phyloP scores from a whole-genome alignment of 305 asterid species.

The Striga hermonthica region DNA sequence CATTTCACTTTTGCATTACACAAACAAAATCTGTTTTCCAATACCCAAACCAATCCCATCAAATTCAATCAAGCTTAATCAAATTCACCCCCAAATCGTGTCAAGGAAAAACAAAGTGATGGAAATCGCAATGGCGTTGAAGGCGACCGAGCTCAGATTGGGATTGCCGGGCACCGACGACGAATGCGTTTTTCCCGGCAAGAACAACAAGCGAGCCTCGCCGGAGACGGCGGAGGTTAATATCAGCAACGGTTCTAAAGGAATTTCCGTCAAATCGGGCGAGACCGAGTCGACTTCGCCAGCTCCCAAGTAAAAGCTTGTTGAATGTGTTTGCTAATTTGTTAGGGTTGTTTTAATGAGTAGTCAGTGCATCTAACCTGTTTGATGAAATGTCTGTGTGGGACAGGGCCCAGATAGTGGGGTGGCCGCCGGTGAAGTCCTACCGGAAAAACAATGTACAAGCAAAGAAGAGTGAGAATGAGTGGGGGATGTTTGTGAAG shows the following conservation, averaged over 20 bases:
- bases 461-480: conserved; percentile 34
- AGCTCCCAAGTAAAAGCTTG: conserved; percentile 65
- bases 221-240: conserved; percentile 42
- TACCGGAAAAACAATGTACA: conserved; percentile 53
- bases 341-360: neutral
- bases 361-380: conserved; percentile 14
- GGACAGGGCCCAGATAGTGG: conserved; percentile 58
- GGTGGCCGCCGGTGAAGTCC: conserved; percentile 76
- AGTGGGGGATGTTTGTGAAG: conserved; percentile 52
- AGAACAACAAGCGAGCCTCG: conserved; percentile 51
- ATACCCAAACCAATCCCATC: neutral
- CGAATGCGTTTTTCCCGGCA: conserved; percentile 29
- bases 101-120: neutral
- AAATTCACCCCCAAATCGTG: no score
- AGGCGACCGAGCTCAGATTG: conserved; percentile 61
- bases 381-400: conserved; percentile 8
- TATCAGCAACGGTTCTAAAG: conserved; percentile 28
- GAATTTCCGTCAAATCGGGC: conserved; percentile 30
- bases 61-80: neutral
- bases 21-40: conserved; percentile 22
- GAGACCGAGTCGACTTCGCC: conserved; percentile 53
- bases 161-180: conserved; percentile 60
- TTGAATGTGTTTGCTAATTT: no score
- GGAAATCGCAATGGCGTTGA: conserved; percentile 34
- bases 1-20: conserved; percentile 9